Evolutionary conservation across 495 filamentous ascomycete genomes (phyloP), one percentile per base, ranked within the genome.

Genomic region (Amorphotheca resinae): DNA sequence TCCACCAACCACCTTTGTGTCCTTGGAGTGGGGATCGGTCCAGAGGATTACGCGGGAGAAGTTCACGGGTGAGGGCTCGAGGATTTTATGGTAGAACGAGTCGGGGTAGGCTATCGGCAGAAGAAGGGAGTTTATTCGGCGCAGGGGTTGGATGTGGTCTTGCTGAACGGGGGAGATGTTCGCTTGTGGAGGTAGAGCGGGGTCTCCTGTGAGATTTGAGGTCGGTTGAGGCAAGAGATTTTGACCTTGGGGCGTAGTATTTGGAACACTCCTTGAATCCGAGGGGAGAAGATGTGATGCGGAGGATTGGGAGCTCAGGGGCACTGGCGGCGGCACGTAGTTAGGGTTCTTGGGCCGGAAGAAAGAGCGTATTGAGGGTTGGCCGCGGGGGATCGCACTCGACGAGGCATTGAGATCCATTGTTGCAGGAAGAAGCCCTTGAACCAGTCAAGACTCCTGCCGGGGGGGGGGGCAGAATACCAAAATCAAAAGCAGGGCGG

Each of bases 101-200:
- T 82, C 78, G 0, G 84, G 80, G 57, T 98, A 98, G 59, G 74
- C 73, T 51, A 95, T 82, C 16, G 89, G 89, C 4, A 98, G 76
- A 9, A 93, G 73, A 15, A 93, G 68, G 30, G 77, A 63, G 52
- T 87, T 95, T 46, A 95, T 85, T 31, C 84, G 77, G 18, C 79
- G 80, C 30, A 93, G 70, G 9, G 80, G 75, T 33, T 82, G 70
- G 44, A 95, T 67, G 59, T 87, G 76, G 21, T 65, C 64, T 3
- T 72, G 63, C 9, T 62, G 64, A 44, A 85, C 67, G 1, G 69
- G 64, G 9, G 74, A 69, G 48, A 87, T 73, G 16, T 68, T 73
- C 7, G 69, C 70, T 60, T 68, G 62, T 0, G 56, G 49, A 34
- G 66, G 67, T 15, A 72, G 31, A 20, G 20, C 32, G 25, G 51